Conservation (phyloP, 139 green algal genomes). For the Volvox africanus region DNA sequence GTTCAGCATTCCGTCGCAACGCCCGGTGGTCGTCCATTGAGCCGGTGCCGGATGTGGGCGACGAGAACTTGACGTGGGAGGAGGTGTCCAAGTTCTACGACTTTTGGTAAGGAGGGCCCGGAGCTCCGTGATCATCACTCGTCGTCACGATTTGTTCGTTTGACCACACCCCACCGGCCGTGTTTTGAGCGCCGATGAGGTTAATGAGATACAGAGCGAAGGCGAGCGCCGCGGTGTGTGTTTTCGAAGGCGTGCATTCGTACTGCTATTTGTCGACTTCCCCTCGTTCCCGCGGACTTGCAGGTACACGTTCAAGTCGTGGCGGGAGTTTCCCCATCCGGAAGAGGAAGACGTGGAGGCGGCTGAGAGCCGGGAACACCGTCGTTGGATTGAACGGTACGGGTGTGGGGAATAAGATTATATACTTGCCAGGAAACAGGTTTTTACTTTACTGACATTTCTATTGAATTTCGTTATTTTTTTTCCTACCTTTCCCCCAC, state of each 20-base stretch:
- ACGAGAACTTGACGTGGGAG: slow-evolving; percentile 64
- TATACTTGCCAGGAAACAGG: too few relatives aligned
- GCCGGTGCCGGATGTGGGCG: slow-evolving; percentile 85
- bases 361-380: slow-evolving; percentile 87
- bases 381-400: slow-evolving; percentile 91
- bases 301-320: slow-evolving; percentile 74
- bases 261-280: background rate
- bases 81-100: slow-evolving; percentile 93
- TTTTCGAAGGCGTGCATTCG: too few relatives aligned
- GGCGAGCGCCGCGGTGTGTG: too few relatives aligned
- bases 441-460: too few relatives aligned
- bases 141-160: too few relatives aligned
- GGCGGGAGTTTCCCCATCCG: slow-evolving; percentile 96
- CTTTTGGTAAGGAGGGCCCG: slow-evolving; percentile 85
- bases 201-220: too few relatives aligned
- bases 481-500: background rate
- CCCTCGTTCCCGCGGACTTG: background rate
- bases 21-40: slow-evolving; percentile 80
- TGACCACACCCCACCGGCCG: too few relatives aligned
- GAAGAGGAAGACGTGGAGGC: slow-evolving; percentile 96
- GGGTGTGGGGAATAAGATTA: background rate
- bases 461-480: background rate
- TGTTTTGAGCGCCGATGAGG: too few relatives aligned
- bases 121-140: too few relatives aligned
- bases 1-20: slow-evolving; percentile 93